A percentile compares a stretch with the other conserved stretches of the same genome.
Evolutionary conservation across 805 yeast genomes (phyloP).

Genomic region (Gaillardinia entomophila): DNA sequence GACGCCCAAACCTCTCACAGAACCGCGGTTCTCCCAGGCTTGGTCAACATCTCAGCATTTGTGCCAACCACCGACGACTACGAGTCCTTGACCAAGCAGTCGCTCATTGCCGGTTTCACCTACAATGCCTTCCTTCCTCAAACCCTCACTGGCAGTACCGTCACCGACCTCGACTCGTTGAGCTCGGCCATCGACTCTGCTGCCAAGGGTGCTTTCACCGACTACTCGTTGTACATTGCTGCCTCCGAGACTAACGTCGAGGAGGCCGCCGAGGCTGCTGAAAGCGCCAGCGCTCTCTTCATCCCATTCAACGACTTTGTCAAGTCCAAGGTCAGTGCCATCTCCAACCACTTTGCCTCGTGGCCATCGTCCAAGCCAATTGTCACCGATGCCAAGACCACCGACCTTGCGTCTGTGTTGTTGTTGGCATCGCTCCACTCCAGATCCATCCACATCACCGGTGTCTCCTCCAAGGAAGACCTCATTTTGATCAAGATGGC

Average conservation of each 20-base stretch:
- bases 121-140: constrained; percentile 77
- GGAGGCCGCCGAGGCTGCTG: constrained; percentile 55
- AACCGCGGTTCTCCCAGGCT: constrained; percentile 79
- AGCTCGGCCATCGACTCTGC: constrained; percentile 56
- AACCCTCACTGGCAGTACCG: constrained; percentile 53
- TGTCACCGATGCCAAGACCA: constrained; percentile 85
- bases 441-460: constrained; percentile 83
- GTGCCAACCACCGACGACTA: constrained; percentile 68
- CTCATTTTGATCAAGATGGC: constrained; percentile 79
- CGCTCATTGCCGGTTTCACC: constrained; percentile 84
- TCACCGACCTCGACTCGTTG: constrained; percentile 62
- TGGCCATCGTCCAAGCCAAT: constrained; percentile 87
- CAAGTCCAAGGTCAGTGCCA: constrained; percentile 65
- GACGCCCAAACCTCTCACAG: constrained; percentile 91
- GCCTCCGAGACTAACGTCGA: constrained; percentile 68
- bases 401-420: constrained; percentile 88
- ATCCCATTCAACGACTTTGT: constrained; percentile 74
- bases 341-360: constrained; percentile 69
- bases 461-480: constrained; percentile 76
- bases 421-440: constrained; percentile 82
- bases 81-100: constrained; percentile 61
- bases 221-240: constrained; percentile 77
- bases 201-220: constrained; percentile 64
- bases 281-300: constrained; percentile 70
- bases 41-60: constrained; percentile 75